phyloP scores from a whole-genome alignment of 2,329 filamentous ascomycete species.

The Ceratocystis colombiana region DNA sequence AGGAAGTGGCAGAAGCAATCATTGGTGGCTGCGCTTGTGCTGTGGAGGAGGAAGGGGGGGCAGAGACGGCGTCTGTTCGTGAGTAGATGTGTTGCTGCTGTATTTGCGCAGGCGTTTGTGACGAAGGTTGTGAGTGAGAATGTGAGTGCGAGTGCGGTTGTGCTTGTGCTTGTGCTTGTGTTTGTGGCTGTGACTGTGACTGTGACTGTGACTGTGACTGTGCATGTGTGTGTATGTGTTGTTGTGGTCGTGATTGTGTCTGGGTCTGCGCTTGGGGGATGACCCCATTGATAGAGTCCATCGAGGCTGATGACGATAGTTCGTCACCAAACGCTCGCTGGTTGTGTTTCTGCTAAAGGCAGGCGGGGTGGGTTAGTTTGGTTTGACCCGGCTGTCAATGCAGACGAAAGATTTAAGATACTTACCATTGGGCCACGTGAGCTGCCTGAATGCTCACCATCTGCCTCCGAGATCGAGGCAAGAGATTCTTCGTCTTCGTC shows the following conservation, averaged over 20 bases:
- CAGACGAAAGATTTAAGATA: conserved; percentile 31
- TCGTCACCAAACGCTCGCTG: conserved; percentile 59
- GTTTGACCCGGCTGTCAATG: background rate
- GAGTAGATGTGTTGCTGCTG: conserved; percentile 26
- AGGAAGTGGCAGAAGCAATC: conserved; percentile 51
- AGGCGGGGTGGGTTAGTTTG: background rate
- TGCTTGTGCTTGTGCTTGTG: background rate
- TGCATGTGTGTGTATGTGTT: background rate
- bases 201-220: background rate
- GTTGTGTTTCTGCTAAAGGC: conserved; percentile 42
- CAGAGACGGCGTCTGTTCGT: conserved; percentile 47
- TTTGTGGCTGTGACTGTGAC: background rate
- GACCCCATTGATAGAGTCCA: conserved; percentile 73
- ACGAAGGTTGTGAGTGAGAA: background rate
- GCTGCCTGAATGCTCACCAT: conserved; percentile 19
- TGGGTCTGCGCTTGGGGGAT: conserved; percentile 43
- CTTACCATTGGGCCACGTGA: conserved; percentile 12
- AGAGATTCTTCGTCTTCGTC: conserved; percentile 83
- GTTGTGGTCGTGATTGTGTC: conserved; percentile 27
- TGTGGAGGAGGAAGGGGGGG: conserved; percentile 36
- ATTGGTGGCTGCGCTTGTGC: conserved; percentile 37
- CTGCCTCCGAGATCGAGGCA: conserved; percentile 25
- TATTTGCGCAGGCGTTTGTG: conserved; percentile 5
- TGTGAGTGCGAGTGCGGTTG: background rate
- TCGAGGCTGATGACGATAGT: conserved; percentile 76